phyloP scores from a whole-genome alignment of 768 basidiomycete species.

The Termitomyces sp. region DNA sequence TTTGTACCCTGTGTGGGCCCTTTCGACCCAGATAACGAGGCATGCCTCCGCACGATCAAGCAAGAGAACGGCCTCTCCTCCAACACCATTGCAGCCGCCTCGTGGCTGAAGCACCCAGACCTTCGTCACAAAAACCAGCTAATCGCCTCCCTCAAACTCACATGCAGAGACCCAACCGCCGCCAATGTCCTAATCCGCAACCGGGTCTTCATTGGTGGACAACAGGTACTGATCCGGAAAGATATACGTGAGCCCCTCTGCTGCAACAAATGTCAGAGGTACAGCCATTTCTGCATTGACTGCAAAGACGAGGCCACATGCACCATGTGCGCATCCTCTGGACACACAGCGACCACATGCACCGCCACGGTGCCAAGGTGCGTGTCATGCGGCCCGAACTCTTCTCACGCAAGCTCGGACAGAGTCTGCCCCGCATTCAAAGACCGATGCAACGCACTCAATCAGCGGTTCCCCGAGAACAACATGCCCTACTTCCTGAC shows the following conservation, averaged over 20 bases:
- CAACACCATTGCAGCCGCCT: background rate
- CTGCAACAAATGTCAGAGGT: background rate
- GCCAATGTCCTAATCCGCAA: background rate
- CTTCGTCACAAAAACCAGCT: background rate
- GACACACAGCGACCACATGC: background rate
- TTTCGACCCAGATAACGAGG: background rate
- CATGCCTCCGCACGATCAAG: background rate
- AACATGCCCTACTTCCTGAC: background rate
- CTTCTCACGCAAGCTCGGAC: background rate
- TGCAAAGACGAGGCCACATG: background rate
- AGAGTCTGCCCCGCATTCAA: background rate
- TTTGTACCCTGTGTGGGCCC: background rate
- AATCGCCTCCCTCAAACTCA: background rate
- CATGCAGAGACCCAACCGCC: background rate
- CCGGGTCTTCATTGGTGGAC: background rate
- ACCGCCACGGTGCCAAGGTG: background rate
- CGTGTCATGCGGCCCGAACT: background rate
- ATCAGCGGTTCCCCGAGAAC: background rate
- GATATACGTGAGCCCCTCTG: background rate
- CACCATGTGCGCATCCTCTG: too few species aligned
- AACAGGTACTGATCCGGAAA: background rate
- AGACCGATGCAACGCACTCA: background rate
- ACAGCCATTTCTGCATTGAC: background rate
- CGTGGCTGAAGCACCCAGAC: background rate
- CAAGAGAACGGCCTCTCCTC: background rate